phyloP scores from a whole-genome alignment of 1,284 basidiomycete species.

The Cryptococcus depauperatus region DNA sequence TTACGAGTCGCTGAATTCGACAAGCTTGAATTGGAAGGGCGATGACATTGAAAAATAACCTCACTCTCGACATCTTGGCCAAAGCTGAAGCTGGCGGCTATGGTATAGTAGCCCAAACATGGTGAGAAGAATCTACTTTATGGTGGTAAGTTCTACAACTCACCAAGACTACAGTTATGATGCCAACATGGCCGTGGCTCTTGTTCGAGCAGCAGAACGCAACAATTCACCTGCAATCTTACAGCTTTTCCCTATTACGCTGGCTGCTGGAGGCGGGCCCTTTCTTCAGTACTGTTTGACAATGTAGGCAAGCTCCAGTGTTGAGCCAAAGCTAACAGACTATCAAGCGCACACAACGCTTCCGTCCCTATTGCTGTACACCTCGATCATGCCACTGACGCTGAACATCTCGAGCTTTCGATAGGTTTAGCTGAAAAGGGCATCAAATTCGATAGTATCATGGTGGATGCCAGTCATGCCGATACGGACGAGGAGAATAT shows the following conservation, averaged over 20 bases:
- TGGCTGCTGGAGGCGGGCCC: constrained; percentile 26
- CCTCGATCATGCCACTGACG: constrained; percentile 47
- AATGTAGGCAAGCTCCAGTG: too few species aligned
- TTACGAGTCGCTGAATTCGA: too few species aligned
- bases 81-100: constrained; percentile 42
- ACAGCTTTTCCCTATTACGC: constrained; percentile 42
- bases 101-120: constrained; percentile 36
- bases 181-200: constrained; percentile 34
- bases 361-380: constrained; percentile 46
- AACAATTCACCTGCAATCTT: constrained; percentile 39
- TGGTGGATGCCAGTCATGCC: constrained; percentile 45
- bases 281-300: constrained; percentile 34
- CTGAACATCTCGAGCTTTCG: constrained; percentile 45
- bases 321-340: constrained; percentile 45
- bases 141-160: neutral
- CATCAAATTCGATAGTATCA: constrained; percentile 44
- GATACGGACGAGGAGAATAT: constrained; percentile 46
- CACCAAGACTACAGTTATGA: constrained; percentile 28
- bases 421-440: constrained; percentile 41
- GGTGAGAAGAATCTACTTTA: constrained; percentile 11
- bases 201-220: constrained; percentile 40
- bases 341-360: constrained; percentile 47
- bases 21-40: too few species aligned
- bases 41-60: constrained; percentile 36
- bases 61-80: constrained; percentile 39